Evolutionary conservation across 805 yeast species (phyloP).

Genomic region (Torulaspora delbrueckii): DNA sequence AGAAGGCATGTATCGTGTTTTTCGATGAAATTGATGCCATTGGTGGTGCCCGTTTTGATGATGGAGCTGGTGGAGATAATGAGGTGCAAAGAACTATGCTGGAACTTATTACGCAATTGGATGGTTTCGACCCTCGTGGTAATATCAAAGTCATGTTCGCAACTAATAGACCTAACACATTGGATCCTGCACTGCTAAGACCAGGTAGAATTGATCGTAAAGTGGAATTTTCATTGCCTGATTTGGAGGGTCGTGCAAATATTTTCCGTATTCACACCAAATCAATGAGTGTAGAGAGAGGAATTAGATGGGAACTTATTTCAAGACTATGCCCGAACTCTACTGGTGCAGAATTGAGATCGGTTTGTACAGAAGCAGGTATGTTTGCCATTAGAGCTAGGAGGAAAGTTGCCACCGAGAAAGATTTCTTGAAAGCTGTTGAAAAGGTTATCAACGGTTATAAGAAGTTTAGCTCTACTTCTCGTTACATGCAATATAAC

Average conservation of each 20-base stretch:
- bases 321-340: constrained; percentile 97
- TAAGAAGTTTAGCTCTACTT: constrained; percentile 93
- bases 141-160: constrained; percentile 99
- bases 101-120: constrained; percentile 95
- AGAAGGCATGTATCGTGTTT: constrained; percentile 95
- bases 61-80: constrained; percentile 98
- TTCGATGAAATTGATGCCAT: constrained; percentile 98
- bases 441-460: constrained; percentile 98
- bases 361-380: constrained; percentile 99
- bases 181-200: constrained; percentile 95
- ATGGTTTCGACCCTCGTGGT: constrained; percentile 98
- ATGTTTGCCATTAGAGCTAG: constrained; percentile 99
- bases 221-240: constrained; percentile 95
- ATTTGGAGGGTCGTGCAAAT: constrained; percentile 95
- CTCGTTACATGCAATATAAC: constrained; percentile 98
- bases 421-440: constrained; percentile 95
- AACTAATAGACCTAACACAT: constrained; percentile 94
- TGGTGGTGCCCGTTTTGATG: constrained; percentile 99
- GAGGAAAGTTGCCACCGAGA: constrained; percentile 96
- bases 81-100: constrained; percentile 99
- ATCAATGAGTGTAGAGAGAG: constrained; percentile 96
- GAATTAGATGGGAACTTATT: constrained; percentile 96
- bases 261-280: constrained; percentile 96
- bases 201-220: constrained; percentile 99
- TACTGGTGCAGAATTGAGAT: constrained; percentile 97